Evolutionary conservation across 495 filamentous ascomycete species (phyloP).

Genomic region (Neurospora tetraspora): DNA sequence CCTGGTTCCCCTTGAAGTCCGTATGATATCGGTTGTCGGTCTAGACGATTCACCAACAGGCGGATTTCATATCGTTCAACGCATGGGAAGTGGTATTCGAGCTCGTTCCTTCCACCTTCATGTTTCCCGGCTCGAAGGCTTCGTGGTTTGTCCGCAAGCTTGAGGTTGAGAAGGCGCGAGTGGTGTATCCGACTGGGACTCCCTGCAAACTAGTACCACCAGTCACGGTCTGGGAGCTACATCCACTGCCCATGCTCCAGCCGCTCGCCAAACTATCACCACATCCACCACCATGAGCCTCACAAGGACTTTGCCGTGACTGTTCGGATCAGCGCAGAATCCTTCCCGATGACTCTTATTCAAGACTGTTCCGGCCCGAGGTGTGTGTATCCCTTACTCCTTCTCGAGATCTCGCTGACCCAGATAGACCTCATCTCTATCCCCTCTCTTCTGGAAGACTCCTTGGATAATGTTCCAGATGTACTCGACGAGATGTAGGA

Average conservation of each 20-base stretch:
- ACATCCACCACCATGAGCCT: not conserved
- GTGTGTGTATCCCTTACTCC: not conserved
- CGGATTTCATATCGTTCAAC: not conserved
- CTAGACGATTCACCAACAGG: not conserved
- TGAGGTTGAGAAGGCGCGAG: not conserved
- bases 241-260: not conserved
- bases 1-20: not conserved
- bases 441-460: not conserved
- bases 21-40: not conserved
- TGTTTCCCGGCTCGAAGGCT: not conserved
- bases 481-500: too few species aligned
- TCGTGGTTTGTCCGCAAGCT: not conserved
- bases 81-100: not conserved
- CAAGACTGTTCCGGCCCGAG: not conserved
- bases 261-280: not conserved
- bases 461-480: not conserved
- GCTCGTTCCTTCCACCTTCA: not conserved
- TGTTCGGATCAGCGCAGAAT: not conserved
- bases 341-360: not conserved
- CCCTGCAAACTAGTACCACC: not conserved
- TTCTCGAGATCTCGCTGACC: not conserved
- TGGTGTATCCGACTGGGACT: not conserved
- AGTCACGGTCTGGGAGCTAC: not conserved
- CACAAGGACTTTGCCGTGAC: not conserved
- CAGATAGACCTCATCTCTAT: not conserved